A percentile compares a stretch with the other conserved stretches of the same genome.
These are phyloP conservation scores for Melanopsichium pennsylvanicum DNA, from an alignment of 1,284 basidiomycete genomes.

Conservation along the genomic window DNA sequence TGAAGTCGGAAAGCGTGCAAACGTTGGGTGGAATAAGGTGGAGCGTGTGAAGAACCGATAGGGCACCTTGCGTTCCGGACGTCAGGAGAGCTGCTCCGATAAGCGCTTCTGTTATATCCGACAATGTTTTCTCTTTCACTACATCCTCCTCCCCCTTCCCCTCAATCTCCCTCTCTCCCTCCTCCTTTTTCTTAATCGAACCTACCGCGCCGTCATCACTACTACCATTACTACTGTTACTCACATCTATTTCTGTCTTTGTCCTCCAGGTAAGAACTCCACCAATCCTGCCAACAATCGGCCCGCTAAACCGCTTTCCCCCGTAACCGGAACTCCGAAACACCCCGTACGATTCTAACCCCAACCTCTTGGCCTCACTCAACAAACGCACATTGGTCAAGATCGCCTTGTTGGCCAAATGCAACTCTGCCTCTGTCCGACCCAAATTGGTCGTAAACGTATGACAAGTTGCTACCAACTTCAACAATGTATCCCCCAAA, in stretches of 20 bases:
- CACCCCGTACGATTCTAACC: constrained; percentile 20
- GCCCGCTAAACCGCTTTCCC: background rate
- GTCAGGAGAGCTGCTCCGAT: constrained; percentile 34
- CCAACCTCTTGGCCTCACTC: constrained; percentile 16
- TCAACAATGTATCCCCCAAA: constrained; percentile 50
- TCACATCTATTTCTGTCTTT: no score
- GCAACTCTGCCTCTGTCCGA: constrained; percentile 37
- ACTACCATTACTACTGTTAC: no score
- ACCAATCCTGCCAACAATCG: constrained; percentile 2
- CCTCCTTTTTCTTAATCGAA: background rate
- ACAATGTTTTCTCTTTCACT: constrained; percentile 35
- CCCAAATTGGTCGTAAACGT: constrained; percentile 36
- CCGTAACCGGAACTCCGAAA: constrained; percentile 1
- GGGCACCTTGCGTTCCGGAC: background rate
- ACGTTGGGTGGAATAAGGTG: constrained; percentile 21
- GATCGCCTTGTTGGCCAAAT: constrained; percentile 39
- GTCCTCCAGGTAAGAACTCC: background rate
- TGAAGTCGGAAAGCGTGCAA: constrained; percentile 7
- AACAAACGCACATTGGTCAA: constrained; percentile 44
- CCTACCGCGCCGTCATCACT: background rate
- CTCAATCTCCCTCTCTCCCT: constrained; percentile 2
- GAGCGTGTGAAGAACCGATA: constrained; percentile 14
- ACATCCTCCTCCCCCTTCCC: background rate
- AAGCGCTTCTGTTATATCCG: constrained; percentile 47
- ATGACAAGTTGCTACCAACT: constrained; percentile 38